Evolutionary conservation across 768 basidiomycete genomes (phyloP).

Genomic region (Pisolithus tinctorius): DNA sequence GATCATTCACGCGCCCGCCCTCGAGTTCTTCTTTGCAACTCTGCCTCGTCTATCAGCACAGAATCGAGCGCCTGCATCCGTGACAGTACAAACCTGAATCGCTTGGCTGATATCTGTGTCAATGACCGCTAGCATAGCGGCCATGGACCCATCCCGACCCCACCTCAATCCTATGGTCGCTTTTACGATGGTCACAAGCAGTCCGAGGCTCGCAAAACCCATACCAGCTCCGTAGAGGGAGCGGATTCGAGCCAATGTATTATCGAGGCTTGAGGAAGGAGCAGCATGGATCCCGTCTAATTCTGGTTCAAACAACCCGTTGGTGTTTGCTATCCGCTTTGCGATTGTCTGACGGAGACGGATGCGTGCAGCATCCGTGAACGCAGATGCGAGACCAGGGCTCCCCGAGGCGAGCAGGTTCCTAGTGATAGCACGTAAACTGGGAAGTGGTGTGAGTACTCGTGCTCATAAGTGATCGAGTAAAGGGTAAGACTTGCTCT

Average conservation of each 20-base stretch:
- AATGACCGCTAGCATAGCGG: slow-evolving; percentile 51
- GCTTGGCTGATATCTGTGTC: slow-evolving; percentile 79
- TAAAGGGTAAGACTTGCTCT: slow-evolving; percentile 45
- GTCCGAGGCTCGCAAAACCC: slow-evolving; percentile 57
- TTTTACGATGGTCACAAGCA: slow-evolving; percentile 54
- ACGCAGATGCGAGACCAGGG: slow-evolving; percentile 53
- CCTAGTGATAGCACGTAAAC: slow-evolving; percentile 69
- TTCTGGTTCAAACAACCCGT: slow-evolving; percentile 40
- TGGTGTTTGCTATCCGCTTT: slow-evolving; percentile 30
- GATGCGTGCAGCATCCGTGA: slow-evolving; percentile 58
- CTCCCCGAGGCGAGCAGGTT: slow-evolving; percentile 65
- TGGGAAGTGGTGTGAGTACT: slow-evolving; percentile 25
- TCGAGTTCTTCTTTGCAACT: slow-evolving; percentile 73
- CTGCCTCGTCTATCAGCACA: slow-evolving; percentile 29
- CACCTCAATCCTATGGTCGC: slow-evolving; percentile 58
- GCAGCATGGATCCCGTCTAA: slow-evolving; percentile 32
- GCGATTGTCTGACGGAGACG: slow-evolving; percentile 49
- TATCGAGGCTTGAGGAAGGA: slow-evolving; percentile 49
- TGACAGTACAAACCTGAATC: slow-evolving; percentile 46
- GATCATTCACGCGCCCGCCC: slow-evolving; percentile 45
- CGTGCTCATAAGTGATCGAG: slow-evolving; percentile 3
- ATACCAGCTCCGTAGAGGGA: slow-evolving; percentile 73
- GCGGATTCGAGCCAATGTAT: slow-evolving; percentile 52
- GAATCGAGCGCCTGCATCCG: not conserved
- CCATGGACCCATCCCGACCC: slow-evolving; percentile 54